A percentile compares a stretch with the other conserved stretches of the same genome.
phyloP scores from a whole-genome alignment of 2,329 filamentous ascomycete species.

The Ceratocystis papillata region DNA sequence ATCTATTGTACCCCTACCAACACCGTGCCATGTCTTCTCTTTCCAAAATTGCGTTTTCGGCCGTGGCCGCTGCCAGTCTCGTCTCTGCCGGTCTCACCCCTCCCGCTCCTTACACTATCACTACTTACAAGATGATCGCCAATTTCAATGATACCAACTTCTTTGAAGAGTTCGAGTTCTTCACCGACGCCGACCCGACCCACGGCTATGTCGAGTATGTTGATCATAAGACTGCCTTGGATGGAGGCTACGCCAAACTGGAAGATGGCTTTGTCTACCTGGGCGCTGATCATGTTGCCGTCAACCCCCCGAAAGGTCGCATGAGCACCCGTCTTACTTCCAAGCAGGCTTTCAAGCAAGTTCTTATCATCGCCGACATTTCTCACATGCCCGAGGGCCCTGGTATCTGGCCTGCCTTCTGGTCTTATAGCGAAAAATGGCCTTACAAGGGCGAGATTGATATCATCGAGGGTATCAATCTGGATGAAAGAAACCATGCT shows the following conservation, averaged over 20 bases:
- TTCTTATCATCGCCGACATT: no score
- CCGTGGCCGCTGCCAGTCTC: conserved; percentile 14
- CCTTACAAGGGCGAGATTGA: conserved; percentile 64
- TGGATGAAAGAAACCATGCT: conserved; percentile 46
- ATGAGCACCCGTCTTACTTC: no score
- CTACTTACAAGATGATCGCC: conserved; percentile 38
- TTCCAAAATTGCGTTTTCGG: conserved; percentile 15
- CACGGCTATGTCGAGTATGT: conserved; percentile 64
- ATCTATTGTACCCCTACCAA: background rate
- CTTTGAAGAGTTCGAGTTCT: conserved; percentile 48
- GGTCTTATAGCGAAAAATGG: conserved; percentile 58
- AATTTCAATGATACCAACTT: conserved; percentile 45
- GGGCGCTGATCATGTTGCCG: conserved; percentile 54
- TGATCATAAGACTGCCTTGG: conserved; percentile 45
- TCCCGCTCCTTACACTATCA: background rate
- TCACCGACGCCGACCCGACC: conserved; percentile 54
- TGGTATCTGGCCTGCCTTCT: conserved; percentile 68
- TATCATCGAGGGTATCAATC: conserved; percentile 68
- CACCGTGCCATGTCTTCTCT: conserved; percentile 8
- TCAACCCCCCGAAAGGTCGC: conserved; percentile 49
- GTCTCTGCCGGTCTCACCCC: conserved; percentile 8
- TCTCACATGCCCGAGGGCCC: no score
- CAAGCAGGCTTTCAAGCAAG: no score
- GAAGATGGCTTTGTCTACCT: conserved; percentile 50
- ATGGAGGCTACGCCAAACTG: conserved; percentile 46